These are phyloP conservation scores for Rhodotorula sp. DNA, from an alignment of 1,284 basidiomycete genomes.

Conservation along the genomic window DNA sequence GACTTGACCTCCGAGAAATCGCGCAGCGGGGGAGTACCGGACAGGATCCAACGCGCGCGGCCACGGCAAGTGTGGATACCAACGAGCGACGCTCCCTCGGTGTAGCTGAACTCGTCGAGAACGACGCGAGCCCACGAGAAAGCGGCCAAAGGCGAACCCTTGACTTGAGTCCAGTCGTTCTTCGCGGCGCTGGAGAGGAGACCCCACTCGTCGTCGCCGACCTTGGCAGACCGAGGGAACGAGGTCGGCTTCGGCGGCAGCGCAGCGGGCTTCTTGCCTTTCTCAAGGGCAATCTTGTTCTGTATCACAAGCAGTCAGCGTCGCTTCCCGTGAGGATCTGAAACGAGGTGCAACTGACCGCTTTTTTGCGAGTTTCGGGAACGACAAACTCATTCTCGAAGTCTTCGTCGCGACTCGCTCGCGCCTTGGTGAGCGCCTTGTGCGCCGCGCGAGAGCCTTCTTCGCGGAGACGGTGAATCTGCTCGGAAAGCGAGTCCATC, in stretches of 20 bases:
- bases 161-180: slow-evolving; percentile 74
- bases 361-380: slow-evolving; percentile 5
- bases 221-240: slow-evolving; percentile 50
- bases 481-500: slow-evolving; percentile 60
- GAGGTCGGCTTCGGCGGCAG: slow-evolving; percentile 23
- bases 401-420: slow-evolving; percentile 33
- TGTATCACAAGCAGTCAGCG: not conserved
- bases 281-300: slow-evolving; percentile 56
- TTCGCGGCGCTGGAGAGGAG: slow-evolving; percentile 62
- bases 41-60: slow-evolving; percentile 87
- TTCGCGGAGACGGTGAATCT: slow-evolving; percentile 62
- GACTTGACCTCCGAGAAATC: slow-evolving; percentile 88
- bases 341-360: not conserved
- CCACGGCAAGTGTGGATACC: slow-evolving; percentile 75
- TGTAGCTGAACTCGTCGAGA: slow-evolving; percentile 93
- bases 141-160: slow-evolving; percentile 80
- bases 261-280: slow-evolving; percentile 12
- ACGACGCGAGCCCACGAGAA: slow-evolving; percentile 72
- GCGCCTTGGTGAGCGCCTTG: slow-evolving; percentile 57
- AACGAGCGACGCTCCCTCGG: slow-evolving; percentile 73
- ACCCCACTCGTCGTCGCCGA: slow-evolving; percentile 70
- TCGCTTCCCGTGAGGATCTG: too few relatives aligned
- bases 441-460: slow-evolving; percentile 63
- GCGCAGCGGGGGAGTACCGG: slow-evolving; percentile 88
- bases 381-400: slow-evolving; percentile 7